Percentiles rank a stretch among this genome's conserved stretches.
Conservation (phyloP, 495 filamentous ascomycete genomes). For the Margaritispora aquatica region DNA sequence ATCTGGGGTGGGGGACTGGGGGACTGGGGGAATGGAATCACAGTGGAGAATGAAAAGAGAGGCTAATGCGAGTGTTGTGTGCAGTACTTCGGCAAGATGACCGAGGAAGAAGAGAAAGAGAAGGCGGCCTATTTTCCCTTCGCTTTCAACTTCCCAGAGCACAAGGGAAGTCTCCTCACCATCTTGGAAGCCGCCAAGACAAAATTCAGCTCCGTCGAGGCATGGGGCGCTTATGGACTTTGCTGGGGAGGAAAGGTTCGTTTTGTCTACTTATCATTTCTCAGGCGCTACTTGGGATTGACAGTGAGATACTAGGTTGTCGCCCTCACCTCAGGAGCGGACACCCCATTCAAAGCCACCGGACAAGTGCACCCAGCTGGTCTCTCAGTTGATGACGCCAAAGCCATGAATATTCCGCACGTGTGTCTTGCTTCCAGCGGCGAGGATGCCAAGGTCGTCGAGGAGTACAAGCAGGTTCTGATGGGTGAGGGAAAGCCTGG, state of each 20-base stretch:
- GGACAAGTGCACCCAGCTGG: conserved; percentile 44
- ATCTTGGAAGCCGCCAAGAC: conserved; percentile 21
- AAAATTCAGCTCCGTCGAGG: conserved; percentile 27
- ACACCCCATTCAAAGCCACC: conserved; percentile 38
- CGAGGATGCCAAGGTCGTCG: conserved; percentile 38
- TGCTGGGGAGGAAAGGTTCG: conserved; percentile 45
- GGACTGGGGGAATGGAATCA: too few relatives aligned
- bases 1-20: too few relatives aligned
- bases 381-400: conserved; percentile 37
- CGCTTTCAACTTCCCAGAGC: conserved; percentile 14
- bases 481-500: conserved; percentile 31
- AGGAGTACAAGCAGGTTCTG: conserved; percentile 35
- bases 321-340: conserved; percentile 33
- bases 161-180: conserved; percentile 19
- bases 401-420: conserved; percentile 43
- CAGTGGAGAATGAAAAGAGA: not conserved
- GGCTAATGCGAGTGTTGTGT: too few relatives aligned
- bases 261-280: not conserved
- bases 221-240: conserved; percentile 39
- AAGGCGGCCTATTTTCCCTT: conserved; percentile 27
- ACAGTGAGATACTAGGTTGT: conserved; percentile 34
- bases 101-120: conserved; percentile 32
- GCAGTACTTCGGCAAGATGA: conserved; percentile 29
- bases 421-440: conserved; percentile 43
- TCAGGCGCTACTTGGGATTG: not conserved